Percentiles rank a stretch among this genome's conserved stretches.
Evolutionary conservation across 805 yeast species (phyloP).

Genomic region (Ogataea methylovora): DNA sequence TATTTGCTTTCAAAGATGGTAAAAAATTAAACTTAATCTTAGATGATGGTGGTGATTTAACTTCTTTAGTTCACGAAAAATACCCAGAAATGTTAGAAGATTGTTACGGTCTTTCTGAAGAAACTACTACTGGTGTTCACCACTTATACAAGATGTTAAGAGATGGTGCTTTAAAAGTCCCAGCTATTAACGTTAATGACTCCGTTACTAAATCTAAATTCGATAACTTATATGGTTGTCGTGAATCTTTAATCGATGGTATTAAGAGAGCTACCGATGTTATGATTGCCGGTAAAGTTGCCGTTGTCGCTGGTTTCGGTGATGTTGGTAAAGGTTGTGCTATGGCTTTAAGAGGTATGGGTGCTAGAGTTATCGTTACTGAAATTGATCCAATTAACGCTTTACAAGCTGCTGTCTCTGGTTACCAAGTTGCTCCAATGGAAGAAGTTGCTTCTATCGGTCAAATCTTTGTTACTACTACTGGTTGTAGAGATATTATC

Average conservation of each 20-base stretch:
- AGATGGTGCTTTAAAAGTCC: conserved; percentile 87
- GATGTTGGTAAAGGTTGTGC: conserved; percentile 99
- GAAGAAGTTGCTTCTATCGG: conserved; percentile 89
- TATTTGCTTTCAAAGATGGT: conserved; percentile 94
- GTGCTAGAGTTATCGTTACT: conserved; percentile 96
- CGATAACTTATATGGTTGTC: conserved; percentile 99
- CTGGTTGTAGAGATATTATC: conserved; percentile 99
- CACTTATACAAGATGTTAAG: conserved; percentile 94
- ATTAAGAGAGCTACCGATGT: conserved; percentile 99
- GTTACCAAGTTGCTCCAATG: conserved; percentile 94
- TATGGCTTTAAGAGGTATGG: conserved; percentile 97
- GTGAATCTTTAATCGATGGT: conserved; percentile 98
- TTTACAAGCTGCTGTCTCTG: conserved; percentile 98
- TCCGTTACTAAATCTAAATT: conserved; percentile 98
- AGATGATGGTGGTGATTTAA: conserved; percentile 99
- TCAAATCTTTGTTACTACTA: conserved; percentile 97
- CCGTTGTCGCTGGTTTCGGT: conserved; percentile 99
- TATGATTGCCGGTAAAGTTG: conserved; percentile 98
- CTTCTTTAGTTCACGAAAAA: conserved; percentile 93
- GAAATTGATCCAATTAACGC: conserved; percentile 99
- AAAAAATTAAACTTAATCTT: conserved; percentile 92
- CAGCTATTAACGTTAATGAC: conserved; percentile 99
- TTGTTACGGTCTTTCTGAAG: conserved; percentile 96
- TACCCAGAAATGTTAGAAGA: conserved; percentile 95
- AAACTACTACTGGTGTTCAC: conserved; percentile 99